Percentiles rank a stretch among this genome's conserved stretches.
phyloP scores from a whole-genome alignment of 1,139 yeast species.

The Arxiozyma heterogenica region DNA sequence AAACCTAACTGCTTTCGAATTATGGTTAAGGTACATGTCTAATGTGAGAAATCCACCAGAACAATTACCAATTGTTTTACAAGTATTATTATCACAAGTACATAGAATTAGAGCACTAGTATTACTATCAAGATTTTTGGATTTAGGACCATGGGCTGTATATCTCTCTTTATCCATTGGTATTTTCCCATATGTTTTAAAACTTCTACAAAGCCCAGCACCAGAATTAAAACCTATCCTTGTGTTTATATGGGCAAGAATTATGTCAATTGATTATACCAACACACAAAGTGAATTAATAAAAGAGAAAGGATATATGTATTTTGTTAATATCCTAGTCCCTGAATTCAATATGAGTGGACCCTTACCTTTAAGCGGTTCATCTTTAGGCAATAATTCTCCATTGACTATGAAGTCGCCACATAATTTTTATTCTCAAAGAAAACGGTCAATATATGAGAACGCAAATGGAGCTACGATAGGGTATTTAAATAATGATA shows the following conservation, averaged over 20 bases:
- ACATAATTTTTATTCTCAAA: neutral
- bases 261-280: constrained; percentile 88
- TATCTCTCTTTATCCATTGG: constrained; percentile 88
- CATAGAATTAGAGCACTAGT: constrained; percentile 87
- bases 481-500: constrained; percentile 20
- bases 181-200: constrained; percentile 88
- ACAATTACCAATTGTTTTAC: constrained; percentile 87
- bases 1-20: constrained; percentile 89
- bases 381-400: constrained; percentile 19
- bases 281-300: constrained; percentile 87
- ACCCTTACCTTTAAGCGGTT: constrained; percentile 22
- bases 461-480: constrained; percentile 13
- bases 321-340: constrained; percentile 68
- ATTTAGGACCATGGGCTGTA: constrained; percentile 97
- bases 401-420: constrained; percentile 28
- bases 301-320: constrained; percentile 84
- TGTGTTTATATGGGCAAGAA: constrained; percentile 95
- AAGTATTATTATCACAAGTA: constrained; percentile 85
- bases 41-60: constrained; percentile 83
- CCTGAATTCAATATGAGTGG: constrained; percentile 37
- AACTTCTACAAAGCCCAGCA: constrained; percentile 87
- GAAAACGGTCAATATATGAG: constrained; percentile 14
- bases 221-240: constrained; percentile 90
- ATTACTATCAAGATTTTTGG: constrained; percentile 73
- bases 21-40: constrained; percentile 90